phyloP scores from a whole-genome alignment of 768 basidiomycete species.

The Clathrus columnatus region DNA sequence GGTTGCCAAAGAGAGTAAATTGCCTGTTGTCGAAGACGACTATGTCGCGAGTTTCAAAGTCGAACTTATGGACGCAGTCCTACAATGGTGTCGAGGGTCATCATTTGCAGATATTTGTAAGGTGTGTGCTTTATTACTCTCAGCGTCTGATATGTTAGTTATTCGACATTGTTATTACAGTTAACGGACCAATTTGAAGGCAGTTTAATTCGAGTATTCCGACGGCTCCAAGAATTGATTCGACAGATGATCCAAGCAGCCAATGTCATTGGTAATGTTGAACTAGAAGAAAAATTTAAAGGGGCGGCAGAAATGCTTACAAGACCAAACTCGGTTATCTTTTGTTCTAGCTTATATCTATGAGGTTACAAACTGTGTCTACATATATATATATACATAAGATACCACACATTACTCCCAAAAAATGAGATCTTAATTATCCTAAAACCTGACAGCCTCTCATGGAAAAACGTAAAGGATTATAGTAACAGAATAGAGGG shows the following conservation, averaged over 20 bases:
- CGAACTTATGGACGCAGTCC: conserved; percentile 95
- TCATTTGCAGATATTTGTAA: conserved; percentile 96
- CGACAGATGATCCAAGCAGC: conserved; percentile 95
- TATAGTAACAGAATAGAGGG: neutral
- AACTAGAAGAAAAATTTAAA: conserved; percentile 90
- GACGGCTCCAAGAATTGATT: conserved; percentile 86
- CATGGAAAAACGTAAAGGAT: neutral
- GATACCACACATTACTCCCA: no score
- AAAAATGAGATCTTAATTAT: neutral
- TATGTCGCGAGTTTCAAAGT: conserved; percentile 97
- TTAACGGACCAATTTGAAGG: conserved; percentile 96
- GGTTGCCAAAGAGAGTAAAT: conserved; percentile 88
- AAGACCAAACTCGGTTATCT: conserved; percentile 88
- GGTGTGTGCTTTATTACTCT: conserved; percentile 33
- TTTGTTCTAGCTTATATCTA: conserved; percentile 79
- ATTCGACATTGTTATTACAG: conserved; percentile 32
- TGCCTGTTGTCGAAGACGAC: conserved; percentile 83
- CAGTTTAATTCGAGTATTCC: conserved; percentile 91
- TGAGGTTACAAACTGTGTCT: conserved; percentile 20
- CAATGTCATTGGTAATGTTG: conserved; percentile 92
- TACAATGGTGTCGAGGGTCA: conserved; percentile 97
- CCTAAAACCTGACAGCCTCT: neutral
- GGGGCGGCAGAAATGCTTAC: conserved; percentile 89
- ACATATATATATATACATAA: no score
- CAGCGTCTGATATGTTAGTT: neutral